phyloP scores from a whole-genome alignment of 2,329 filamentous ascomycete species.

The Ceratocystis eucalypticola region DNA sequence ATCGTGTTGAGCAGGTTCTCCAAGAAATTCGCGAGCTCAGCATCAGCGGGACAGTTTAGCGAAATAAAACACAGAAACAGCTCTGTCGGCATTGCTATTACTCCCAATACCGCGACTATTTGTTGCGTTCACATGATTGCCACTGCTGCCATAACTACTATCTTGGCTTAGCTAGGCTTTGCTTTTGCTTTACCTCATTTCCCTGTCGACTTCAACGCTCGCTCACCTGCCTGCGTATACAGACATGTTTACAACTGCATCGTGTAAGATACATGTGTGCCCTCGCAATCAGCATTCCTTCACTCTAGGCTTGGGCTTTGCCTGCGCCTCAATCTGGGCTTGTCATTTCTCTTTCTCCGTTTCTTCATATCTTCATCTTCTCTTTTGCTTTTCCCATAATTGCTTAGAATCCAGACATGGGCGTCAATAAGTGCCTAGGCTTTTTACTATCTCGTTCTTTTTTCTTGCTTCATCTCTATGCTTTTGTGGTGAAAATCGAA shows the following conservation, averaged over 20 bases:
- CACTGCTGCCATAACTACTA: too few relatives aligned
- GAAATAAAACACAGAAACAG: background rate
- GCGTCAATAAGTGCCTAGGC: background rate
- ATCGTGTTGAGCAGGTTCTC: slow-evolving; percentile 82
- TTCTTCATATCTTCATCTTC: background rate
- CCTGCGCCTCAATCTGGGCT: background rate
- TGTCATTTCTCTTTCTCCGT: background rate
- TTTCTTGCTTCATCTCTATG: background rate
- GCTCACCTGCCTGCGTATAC: background rate
- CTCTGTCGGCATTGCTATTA: background rate
- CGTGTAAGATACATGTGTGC: background rate
- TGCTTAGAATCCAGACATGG: background rate
- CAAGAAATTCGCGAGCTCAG: slow-evolving; percentile 95
- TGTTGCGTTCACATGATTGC: too few relatives aligned
- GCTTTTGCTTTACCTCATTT: background rate
- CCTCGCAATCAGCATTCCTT: background rate
- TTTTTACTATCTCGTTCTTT: background rate
- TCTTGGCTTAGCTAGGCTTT: background rate
- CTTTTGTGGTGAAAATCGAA: background rate
- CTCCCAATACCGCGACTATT: too few relatives aligned
- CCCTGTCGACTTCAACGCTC: background rate
- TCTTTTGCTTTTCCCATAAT: background rate
- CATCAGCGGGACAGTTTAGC: slow-evolving; percentile 59
- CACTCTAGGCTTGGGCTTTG: background rate
- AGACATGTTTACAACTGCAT: background rate